phyloP scores from a whole-genome alignment of 352 stramenopile genomes.

The Salisapilia sapeloensis region DNA sequence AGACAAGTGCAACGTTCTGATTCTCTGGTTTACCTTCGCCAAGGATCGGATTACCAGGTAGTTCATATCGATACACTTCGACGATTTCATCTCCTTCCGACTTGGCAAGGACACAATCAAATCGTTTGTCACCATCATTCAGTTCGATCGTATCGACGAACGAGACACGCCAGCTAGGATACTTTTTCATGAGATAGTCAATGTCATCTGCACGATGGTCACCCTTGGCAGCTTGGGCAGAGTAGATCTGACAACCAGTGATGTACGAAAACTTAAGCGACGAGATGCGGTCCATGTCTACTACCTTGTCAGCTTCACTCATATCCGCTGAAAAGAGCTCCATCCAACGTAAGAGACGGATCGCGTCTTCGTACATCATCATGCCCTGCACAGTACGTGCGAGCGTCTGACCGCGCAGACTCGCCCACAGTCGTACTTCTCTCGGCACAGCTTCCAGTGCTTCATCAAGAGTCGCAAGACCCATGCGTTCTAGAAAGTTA shows the following conservation, averaged over 20 bases:
- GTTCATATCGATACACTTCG: conserved; percentile 76
- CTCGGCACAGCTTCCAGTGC: conserved; percentile 40
- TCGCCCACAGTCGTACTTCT: conserved; percentile 73
- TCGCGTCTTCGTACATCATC: conserved; percentile 82
- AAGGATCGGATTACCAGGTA: conserved; percentile 78
- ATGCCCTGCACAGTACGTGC: conserved; percentile 78
- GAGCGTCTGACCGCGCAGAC: conserved; percentile 69
- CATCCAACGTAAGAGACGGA: conserved; percentile 72
- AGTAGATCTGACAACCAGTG: conserved; percentile 79
- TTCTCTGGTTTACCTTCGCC: conserved; percentile 81
- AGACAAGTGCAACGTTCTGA: conserved; percentile 76
- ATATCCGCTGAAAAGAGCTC: conserved; percentile 62
- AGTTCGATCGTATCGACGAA: conserved; percentile 68
- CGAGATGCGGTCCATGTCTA: conserved; percentile 74
- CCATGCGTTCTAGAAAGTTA: conserved; percentile 77
- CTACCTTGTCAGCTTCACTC: conserved; percentile 42
- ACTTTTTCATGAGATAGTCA: conserved; percentile 79
- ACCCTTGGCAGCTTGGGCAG: conserved; percentile 49
- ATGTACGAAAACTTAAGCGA: conserved; percentile 82
- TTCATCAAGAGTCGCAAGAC: conserved; percentile 46
- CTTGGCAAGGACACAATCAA: conserved; percentile 71
- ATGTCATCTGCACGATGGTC: conserved; percentile 78
- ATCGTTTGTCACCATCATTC: conserved; percentile 20
- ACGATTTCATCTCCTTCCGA: conserved; percentile 63
- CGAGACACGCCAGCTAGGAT: conserved; percentile 75